phyloP scores from a whole-genome alignment of 345 rosid species.

The Raphanus raphanistrum region DNA sequence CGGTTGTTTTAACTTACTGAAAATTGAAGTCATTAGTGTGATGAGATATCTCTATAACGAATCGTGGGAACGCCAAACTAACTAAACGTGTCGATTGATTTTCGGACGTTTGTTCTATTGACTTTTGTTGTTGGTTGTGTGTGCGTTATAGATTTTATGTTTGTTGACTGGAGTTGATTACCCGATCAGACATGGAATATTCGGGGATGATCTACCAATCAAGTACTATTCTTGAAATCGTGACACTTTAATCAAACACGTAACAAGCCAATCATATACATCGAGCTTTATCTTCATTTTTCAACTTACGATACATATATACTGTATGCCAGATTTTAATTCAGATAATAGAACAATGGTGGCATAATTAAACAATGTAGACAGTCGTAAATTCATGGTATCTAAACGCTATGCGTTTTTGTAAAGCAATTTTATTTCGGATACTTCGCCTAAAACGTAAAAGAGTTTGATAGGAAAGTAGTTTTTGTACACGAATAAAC shows the following conservation, averaged over 20 bases:
- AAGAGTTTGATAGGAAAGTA: neutral
- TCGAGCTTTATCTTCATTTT: neutral
- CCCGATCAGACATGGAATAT: slow-evolving; percentile 30
- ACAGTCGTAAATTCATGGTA: neutral
- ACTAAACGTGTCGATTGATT: slow-evolving; percentile 30
- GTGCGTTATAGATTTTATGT: neutral
- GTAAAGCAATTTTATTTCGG: neutral
- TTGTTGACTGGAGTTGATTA: slow-evolving; percentile 13
- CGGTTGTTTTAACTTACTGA: slow-evolving; percentile 8
- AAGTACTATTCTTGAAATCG: neutral
- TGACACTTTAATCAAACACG: neutral
- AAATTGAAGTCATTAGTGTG: slow-evolving; percentile 5
- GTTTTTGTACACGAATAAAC: neutral
- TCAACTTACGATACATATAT: neutral
- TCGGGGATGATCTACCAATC: slow-evolving; percentile 15
- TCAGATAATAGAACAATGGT: neutral
- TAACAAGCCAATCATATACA: neutral
- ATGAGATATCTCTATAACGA: neutral
- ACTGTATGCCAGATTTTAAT: neutral
- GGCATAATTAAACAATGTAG: neutral
- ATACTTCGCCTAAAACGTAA: neutral
- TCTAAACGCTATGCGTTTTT: neutral
- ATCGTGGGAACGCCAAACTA: slow-evolving; percentile 35
- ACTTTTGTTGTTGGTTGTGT: slow-evolving; percentile 18
- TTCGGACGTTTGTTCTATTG: slow-evolving; percentile 30